Percentiles rank a stretch among this genome's conserved stretches.
These are phyloP conservation scores for Clavariopsis aquatica DNA, from an alignment of 495 filamentous ascomycete genomes.

Conservation along the genomic window DNA sequence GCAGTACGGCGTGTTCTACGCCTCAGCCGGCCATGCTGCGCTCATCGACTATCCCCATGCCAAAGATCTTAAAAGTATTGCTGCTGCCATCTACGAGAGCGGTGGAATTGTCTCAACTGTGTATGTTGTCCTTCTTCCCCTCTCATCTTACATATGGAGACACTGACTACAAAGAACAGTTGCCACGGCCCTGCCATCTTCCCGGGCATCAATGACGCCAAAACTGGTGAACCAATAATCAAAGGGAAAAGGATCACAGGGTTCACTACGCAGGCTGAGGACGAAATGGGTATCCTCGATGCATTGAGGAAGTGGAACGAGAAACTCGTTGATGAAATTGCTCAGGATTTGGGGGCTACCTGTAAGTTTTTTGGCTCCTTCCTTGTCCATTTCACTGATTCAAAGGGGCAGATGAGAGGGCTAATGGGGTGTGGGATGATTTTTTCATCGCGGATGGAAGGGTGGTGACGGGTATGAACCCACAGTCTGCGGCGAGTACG, in stretches of 20 bases:
- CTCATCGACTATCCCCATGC: constrained; percentile 52
- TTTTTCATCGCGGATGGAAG: constrained; percentile 48
- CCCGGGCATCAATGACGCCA: constrained; percentile 44
- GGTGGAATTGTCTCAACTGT: constrained; percentile 48
- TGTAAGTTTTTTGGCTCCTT: constrained; percentile 36
- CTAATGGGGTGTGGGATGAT: constrained; percentile 51
- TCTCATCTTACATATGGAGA: background rate
- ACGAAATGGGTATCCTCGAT: constrained; percentile 45
- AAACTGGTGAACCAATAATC: constrained; percentile 49
- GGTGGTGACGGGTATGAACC: constrained; percentile 44
- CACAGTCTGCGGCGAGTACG: constrained; percentile 44
- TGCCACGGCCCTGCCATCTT: constrained; percentile 53
- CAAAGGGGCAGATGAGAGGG: constrained; percentile 42
- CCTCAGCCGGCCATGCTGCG: constrained; percentile 51
- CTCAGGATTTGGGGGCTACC: constrained; percentile 43
- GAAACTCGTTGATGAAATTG: constrained; percentile 47
- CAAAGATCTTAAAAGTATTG: constrained; percentile 46
- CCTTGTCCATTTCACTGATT: constrained; percentile 5
- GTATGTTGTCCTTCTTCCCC: constrained; percentile 3
- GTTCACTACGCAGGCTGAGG: constrained; percentile 51
- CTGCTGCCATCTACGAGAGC: constrained; percentile 46
- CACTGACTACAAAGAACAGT: constrained; percentile 1
- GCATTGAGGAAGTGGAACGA: constrained; percentile 44
- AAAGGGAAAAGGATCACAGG: constrained; percentile 50
- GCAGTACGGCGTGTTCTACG: constrained; percentile 50